A percentile compares a stretch with the other conserved stretches of the same genome.
phyloP scores from a whole-genome alignment of 768 basidiomycete genomes.

The Pulveroboletus frians region DNA sequence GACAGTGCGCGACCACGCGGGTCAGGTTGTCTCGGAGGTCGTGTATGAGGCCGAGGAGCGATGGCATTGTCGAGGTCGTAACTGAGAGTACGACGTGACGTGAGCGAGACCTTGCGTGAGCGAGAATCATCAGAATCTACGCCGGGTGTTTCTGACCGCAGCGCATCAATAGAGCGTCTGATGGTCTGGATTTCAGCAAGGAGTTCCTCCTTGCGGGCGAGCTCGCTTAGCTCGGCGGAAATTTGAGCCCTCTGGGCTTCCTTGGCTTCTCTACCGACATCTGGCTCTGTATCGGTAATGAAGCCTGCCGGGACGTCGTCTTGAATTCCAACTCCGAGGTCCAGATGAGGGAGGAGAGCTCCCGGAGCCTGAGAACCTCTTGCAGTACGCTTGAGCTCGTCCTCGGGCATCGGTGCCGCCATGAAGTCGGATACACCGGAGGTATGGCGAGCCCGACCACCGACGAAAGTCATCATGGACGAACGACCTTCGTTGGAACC shows the following conservation, averaged over 20 bases:
- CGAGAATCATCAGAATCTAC: conserved; percentile 46
- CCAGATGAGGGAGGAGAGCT: conserved; percentile 61
- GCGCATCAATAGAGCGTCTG: conserved; percentile 69
- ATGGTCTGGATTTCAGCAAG: conserved; percentile 76
- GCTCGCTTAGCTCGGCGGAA: conserved; percentile 43
- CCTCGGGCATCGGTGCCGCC: conserved; percentile 55
- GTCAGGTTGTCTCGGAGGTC: conserved; percentile 64
- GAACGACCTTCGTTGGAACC: conserved; percentile 41
- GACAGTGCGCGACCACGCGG: conserved; percentile 68
- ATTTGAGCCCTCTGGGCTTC: conserved; percentile 33
- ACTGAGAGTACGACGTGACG: conserved; percentile 65
- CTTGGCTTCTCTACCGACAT: conserved; percentile 26
- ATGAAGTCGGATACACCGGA: conserved; percentile 75
- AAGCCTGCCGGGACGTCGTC: conserved; percentile 70
- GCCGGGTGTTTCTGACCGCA: conserved; percentile 65
- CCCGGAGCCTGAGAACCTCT: conserved; percentile 44
- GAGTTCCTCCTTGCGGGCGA: conserved; percentile 66
- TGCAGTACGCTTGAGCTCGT: conserved; percentile 51
- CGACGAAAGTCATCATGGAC: conserved; percentile 48
- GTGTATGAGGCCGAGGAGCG: conserved; percentile 51
- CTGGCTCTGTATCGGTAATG: conserved; percentile 44
- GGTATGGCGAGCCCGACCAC: conserved; percentile 50
- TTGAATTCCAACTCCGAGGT: conserved; percentile 71
- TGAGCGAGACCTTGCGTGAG: conserved; percentile 59
- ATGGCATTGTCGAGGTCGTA: conserved; percentile 56